Conservation (phyloP, 331 rosid species). For the Cydonia oblonga region DNA sequence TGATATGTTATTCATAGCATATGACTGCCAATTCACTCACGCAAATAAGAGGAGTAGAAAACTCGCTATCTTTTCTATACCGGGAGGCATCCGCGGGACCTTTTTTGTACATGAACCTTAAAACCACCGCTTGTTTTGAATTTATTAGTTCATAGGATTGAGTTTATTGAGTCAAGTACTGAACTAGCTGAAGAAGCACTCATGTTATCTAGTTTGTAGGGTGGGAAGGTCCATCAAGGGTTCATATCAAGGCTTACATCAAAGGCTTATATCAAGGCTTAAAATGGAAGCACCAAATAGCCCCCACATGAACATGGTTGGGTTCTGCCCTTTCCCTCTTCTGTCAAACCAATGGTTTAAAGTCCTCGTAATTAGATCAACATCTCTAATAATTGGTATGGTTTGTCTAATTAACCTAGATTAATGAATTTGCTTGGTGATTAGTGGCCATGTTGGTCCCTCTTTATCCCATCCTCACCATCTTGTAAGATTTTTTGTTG, state of each 20-base stretch:
- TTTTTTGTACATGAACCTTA: background rate
- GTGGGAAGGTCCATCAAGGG: slow-evolving; percentile 7
- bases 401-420: background rate
- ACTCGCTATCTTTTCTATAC: background rate
- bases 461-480: background rate
- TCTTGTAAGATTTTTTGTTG: background rate
- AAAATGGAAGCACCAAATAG: background rate
- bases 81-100: background rate
- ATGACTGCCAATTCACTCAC: too few relatives aligned
- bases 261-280: background rate
- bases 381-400: background rate
- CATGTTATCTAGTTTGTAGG: background rate
- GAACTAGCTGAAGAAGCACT: too few relatives aligned
- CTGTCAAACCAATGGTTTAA: background rate
- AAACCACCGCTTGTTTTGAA: background rate
- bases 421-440: background rate
- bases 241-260: slow-evolving; percentile 4
- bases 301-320: slow-evolving; percentile 12
- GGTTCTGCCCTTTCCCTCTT: background rate
- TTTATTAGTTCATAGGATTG: background rate
- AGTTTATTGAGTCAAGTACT: background rate
- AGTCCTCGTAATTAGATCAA: background rate
- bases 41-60: too few relatives aligned
- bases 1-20: too few relatives aligned
- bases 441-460: background rate